Conservation (phyloP, 2,329 filamentous ascomycete genomes). For the Tympanopsis confertula region DNA sequence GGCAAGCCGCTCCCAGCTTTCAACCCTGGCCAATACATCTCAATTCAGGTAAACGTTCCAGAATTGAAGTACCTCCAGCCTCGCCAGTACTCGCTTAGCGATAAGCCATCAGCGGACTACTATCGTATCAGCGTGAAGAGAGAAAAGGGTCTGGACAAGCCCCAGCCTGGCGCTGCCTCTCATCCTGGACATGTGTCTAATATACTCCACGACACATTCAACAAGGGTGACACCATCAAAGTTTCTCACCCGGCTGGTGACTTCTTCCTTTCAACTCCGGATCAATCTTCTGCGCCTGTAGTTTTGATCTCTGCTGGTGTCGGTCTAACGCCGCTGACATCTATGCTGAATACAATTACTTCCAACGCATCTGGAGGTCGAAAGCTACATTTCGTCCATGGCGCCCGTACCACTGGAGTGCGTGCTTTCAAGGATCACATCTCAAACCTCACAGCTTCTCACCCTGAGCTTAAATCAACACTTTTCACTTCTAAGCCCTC, state of each 20-base stretch:
- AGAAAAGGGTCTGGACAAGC: slow-evolving; percentile 39
- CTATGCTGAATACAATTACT: slow-evolving; percentile 44
- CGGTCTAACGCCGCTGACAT: slow-evolving; percentile 45
- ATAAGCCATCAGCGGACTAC: slow-evolving; percentile 45
- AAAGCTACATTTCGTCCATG: slow-evolving; percentile 47
- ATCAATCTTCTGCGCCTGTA: slow-evolving; percentile 30
- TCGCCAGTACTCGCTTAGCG: slow-evolving; percentile 63
- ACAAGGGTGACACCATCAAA: slow-evolving; percentile 49
- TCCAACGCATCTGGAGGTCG: slow-evolving; percentile 28
- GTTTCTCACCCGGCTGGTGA: slow-evolving; percentile 57
- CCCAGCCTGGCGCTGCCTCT: slow-evolving; percentile 29
- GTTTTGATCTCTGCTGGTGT: slow-evolving; percentile 52
- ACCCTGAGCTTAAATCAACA: slow-evolving; percentile 24
- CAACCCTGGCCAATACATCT: slow-evolving; percentile 64
- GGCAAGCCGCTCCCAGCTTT: slow-evolving; percentile 47
- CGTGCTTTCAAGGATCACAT: slow-evolving; percentile 42
- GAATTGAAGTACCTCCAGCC: slow-evolving; percentile 47
- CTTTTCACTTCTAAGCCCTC: slow-evolving; percentile 38
- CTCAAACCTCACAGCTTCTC: slow-evolving; percentile 23
- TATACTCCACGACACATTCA: slow-evolving; percentile 49
- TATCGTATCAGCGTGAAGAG: slow-evolving; percentile 65
- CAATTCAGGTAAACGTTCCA: slow-evolving; percentile 45
- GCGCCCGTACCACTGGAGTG: slow-evolving; percentile 31
- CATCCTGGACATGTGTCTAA: slow-evolving; percentile 60
- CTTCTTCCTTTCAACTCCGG: slow-evolving; percentile 39